A percentile compares a stretch with the other conserved stretches of the same genome.
Conservation (phyloP, 371 early-diverging fungal species). For the Coemansia linderi region DNA sequence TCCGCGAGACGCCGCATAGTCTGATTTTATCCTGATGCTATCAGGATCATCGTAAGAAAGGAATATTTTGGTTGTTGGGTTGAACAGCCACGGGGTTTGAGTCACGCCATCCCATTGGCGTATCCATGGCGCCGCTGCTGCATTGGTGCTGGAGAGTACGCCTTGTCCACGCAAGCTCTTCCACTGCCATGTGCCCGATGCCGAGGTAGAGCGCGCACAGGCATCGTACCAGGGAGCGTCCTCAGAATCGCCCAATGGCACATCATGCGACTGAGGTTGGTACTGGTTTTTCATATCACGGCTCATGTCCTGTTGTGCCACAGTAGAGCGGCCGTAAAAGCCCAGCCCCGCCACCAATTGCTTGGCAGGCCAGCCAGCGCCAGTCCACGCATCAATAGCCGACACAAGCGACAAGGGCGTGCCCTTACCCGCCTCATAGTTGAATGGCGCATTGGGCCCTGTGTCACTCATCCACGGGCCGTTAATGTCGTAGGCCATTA, state of each 20-base stretch:
- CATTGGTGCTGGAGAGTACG: slow-evolving; percentile 52
- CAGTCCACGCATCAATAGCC: slow-evolving; percentile 36
- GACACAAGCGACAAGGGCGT: slow-evolving; percentile 49
- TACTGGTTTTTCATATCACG: slow-evolving; percentile 27
- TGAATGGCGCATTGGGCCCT: slow-evolving; percentile 69
- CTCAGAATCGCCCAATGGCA: slow-evolving; percentile 33
- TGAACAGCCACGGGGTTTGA: slow-evolving; percentile 75
- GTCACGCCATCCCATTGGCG: slow-evolving; percentile 66
- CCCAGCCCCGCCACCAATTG: slow-evolving; percentile 20
- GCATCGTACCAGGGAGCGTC: slow-evolving; percentile 21
- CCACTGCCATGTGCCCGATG: slow-evolving; percentile 70
- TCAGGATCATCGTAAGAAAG: slow-evolving; percentile 58
- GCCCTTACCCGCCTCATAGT: slow-evolving; percentile 55
- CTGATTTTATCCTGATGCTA: slow-evolving; percentile 61
- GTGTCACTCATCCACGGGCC: slow-evolving; percentile 67
- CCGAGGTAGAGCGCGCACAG: slow-evolving; percentile 24
- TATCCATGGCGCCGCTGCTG: slow-evolving; percentile 57
- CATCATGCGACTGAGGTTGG: slow-evolving; percentile 11
- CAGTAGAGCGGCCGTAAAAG: slow-evolving; percentile 34
- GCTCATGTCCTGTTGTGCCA: slow-evolving; percentile 26
- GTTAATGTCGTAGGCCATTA: slow-evolving; percentile 68
- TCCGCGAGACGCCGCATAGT: slow-evolving; percentile 58
- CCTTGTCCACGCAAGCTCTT: slow-evolving; percentile 63
- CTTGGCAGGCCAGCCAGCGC: slow-evolving; percentile 21
- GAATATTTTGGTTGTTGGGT: slow-evolving; percentile 59